Base-by-base conservation (phyloP, 2,329 filamentous ascomycete species). In the Hypoxylon sp. region DNA sequence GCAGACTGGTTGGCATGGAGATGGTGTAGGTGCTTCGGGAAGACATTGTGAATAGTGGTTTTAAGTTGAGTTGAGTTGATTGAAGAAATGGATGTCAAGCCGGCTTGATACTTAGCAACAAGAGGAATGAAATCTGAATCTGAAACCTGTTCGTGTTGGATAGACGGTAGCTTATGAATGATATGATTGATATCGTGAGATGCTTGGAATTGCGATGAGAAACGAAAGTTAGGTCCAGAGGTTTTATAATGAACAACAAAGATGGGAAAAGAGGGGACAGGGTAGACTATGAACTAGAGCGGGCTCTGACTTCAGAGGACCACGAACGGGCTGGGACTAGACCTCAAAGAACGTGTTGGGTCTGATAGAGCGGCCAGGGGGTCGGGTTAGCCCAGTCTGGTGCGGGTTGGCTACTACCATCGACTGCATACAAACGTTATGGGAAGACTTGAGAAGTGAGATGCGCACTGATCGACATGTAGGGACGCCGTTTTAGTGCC, bases 391-490 rank as follows among this genome's bases (percentile, higher is more conserved):
- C 9, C 5, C 36, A 37, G 36, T 40, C 36, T 26, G 36, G 17
- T 21, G 36, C 13, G 23, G 20, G 43, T 37, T 44, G 27, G 37
- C 40, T 45, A 44, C 37, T 9, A 45, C 42, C 19, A 43, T 27
- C 45, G 40, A 42, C 46, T 51, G 42, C 47, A 51, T 38, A 54
- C 46, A 50, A 50, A 45, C 43, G 35, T 17, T 51, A 36, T 40
- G 23, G 34, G 41, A 42, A 19, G 29, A 19, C 29, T 29, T 29
- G 37, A 43, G 47, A 50, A 43, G 51, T 55, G 41, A 46, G 52
- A 55, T 52, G 44, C 49, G 46, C 40, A 50, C 37, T 46, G 66
- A 69, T 69, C 66, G 59, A 49, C 65, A 61, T 46, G 26, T 42
- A 57, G 40, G 38, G 51, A 53, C 40, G 51, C 65, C 55, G 61